Base-by-base conservation (phyloP, 768 basidiomycete species). In the Tulasnella sp. region DNA sequence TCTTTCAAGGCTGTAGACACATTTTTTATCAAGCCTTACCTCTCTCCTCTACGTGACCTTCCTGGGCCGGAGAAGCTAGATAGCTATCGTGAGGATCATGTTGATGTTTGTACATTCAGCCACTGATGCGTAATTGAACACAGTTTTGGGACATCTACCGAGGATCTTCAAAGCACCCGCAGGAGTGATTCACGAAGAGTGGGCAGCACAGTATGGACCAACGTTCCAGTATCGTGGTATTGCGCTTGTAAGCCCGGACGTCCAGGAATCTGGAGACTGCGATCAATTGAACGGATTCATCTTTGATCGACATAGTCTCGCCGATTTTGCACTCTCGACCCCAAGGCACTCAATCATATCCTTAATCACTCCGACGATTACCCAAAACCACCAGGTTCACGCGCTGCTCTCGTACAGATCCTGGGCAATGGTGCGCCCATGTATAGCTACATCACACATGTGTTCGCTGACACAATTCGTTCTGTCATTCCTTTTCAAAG, bases 71-170 rank as follows among this genome's bases (percentile, higher is more conserved):
- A 30, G 24, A 42, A 38, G 2, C 19, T 42, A 29, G 54, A 43
- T n/a, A 56, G 44, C 34, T 38, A 38, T 15, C 0, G 70, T 73
- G 17, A 75, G 65, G 53, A 52, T n/a, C 70, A 1, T 77, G 73
- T 7, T 38, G 15, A 15, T 38, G 15, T 7, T 38, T 15, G 34
- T 7, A 38, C 15, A 38, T 38, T 15, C 34, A 5, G 7, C 34
- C 34, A 38, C 34, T 38, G 34, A 38, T 15, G 15, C 5, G 7
- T 15, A 38, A 15, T 38, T 38, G 5, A 7, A 38, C 62, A 70
- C 70, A 56, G 49, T 84, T 11, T 79, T 68, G 54, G 81, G 82
- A 7, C 75, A 81, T 64, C 54, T 79, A 61, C 68, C 65, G 41
- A 72, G 77, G 4, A 72, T 82, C 2, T 68, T 67, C 64, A 66